Percentiles rank a stretch among this genome's conserved stretches.
phyloP scores from a whole-genome alignment of 208 protist species.

The Acanthamoeba healyi region DNA sequence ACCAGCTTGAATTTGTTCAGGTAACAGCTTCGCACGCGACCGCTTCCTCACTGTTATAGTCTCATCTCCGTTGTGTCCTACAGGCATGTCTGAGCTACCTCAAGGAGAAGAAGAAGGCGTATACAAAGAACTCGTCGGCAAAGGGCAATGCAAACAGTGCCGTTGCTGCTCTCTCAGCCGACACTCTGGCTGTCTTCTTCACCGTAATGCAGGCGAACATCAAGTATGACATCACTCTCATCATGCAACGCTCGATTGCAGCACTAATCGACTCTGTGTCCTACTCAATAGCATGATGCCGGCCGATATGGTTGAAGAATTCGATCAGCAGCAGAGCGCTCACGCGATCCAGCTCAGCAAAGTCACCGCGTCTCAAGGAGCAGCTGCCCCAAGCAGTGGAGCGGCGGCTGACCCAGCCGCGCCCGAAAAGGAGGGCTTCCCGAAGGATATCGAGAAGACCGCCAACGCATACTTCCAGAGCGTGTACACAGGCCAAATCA shows the following conservation, averaged over 20 bases:
- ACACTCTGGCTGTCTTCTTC: conserved; percentile 72
- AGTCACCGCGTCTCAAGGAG: background rate
- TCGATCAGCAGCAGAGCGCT: conserved; percentile 71
- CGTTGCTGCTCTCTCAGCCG: conserved; percentile 37
- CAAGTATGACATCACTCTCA: background rate
- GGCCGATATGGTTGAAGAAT: conserved; percentile 60
- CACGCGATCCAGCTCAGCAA: conserved; percentile 76
- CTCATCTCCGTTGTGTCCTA: background rate
- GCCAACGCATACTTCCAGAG: conserved; percentile 90
- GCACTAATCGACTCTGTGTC: background rate
- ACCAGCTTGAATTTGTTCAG: conserved; percentile 60
- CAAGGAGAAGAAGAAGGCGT: conserved; percentile 73
- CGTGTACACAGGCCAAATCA: conserved; percentile 88
- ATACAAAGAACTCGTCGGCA: conserved; percentile 22
- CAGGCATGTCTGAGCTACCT: conserved; percentile 76
- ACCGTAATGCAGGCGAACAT: conserved; percentile 73
- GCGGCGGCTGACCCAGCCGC: conserved; percentile 1
- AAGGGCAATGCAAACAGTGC: background rate
- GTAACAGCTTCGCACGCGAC: background rate
- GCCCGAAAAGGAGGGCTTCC: conserved; percentile 79
- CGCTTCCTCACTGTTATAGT: background rate
- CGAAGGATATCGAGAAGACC: conserved; percentile 87
- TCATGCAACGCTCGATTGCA: background rate
- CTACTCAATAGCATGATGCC: conserved; percentile 55
- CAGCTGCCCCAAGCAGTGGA: background rate